Evolutionary conservation across 305 asterid species (phyloP).

Genomic region (Fraxinus floribunda): DNA sequence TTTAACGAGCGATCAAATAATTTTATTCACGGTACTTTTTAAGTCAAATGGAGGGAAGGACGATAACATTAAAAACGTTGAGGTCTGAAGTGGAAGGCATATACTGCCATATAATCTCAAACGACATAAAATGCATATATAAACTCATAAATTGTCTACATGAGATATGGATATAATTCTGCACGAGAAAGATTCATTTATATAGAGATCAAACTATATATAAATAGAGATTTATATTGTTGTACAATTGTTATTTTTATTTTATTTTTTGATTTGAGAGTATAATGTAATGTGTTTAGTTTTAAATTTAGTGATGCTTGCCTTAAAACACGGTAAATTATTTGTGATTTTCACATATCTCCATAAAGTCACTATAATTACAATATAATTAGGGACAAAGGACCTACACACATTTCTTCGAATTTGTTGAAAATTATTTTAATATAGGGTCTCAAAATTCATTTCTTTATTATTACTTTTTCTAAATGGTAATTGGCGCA

Average conservation of each 20-base stretch:
- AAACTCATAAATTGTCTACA: neutral
- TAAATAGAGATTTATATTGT: neutral
- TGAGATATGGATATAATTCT: too few relatives aligned
- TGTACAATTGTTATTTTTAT: neutral
- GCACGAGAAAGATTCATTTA: too few relatives aligned
- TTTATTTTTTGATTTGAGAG: too few relatives aligned
- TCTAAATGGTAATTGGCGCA: too few relatives aligned
- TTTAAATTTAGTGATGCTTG: neutral
- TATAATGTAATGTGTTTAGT: neutral
- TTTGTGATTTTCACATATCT: neutral
- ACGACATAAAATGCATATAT: neutral
- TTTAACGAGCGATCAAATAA: too few relatives aligned
- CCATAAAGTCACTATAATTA: neutral
- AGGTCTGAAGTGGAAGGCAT: neutral
- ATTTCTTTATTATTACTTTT: too few relatives aligned
- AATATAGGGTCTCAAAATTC: neutral
- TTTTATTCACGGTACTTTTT: too few relatives aligned
- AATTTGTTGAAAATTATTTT: neutral
- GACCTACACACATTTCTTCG: too few relatives aligned
- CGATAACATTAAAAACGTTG: neutral
- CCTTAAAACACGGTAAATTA: too few relatives aligned
- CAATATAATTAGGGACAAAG: neutral
- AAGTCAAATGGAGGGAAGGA: neutral
- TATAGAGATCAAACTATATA: neutral
- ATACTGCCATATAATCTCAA: neutral